Percentiles rank a stretch among this genome's conserved stretches.
These are phyloP conservation scores for Stemphylium lycopersici DNA, from an alignment of 2,329 filamentous ascomycete genomes.

Conservation along the genomic window DNA sequence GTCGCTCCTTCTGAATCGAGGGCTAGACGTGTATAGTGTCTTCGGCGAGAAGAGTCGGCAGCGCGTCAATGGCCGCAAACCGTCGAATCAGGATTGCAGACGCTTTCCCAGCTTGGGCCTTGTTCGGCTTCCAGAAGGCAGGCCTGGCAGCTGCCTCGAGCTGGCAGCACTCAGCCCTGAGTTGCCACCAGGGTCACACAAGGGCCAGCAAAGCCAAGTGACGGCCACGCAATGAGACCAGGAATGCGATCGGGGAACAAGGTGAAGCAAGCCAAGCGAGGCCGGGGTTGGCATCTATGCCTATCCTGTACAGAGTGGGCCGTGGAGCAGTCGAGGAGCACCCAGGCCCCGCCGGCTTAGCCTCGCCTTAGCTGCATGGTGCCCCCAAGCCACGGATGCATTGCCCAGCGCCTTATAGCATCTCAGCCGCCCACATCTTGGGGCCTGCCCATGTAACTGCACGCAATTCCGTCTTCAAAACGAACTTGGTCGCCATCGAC, in stretches of 20 bases:
- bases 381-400: neutral
- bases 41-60: neutral
- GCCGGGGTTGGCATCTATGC: too few species aligned
- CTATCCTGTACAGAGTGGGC: too few species aligned
- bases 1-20: constrained; percentile 2
- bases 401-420: constrained; percentile 12
- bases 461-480: too few species aligned
- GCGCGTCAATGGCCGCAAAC: neutral
- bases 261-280: neutral
- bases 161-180: too few species aligned
- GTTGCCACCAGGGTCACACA: too few species aligned
- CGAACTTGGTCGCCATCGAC: too few species aligned
- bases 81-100: too few species aligned
- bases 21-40: neutral
- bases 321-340: too few species aligned
- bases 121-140: constrained; percentile 5
- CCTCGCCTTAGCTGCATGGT: constrained; percentile 3
- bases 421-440: constrained; percentile 20
- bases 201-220: neutral
- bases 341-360: neutral
- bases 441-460: neutral
- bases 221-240: neutral
- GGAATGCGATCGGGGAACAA: neutral
- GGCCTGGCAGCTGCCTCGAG: neutral
- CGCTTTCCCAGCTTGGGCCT: neutral